Base-by-base conservation (phyloP, 192 early-diverging fungal species). In the Jimgerdemannia flammicorona region DNA sequence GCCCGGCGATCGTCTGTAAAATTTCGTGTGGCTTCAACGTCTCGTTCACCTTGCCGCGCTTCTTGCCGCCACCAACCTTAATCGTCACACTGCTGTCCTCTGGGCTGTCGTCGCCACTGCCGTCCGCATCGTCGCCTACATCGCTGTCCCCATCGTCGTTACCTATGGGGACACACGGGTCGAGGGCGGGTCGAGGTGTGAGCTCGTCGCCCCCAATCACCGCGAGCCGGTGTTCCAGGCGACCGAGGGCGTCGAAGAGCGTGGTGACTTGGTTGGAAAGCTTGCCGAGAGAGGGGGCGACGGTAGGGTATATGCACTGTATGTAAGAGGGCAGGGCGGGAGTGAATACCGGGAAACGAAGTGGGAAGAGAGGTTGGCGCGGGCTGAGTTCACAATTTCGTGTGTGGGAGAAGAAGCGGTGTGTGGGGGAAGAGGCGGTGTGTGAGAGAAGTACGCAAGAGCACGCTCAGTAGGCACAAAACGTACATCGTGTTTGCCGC, bases 401-500 rank as follows among this genome's bases (percentile, higher is more conserved):
- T 29, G 29, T 29, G 29, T 29, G 29, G 29, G 29, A 1, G 29
- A 29, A 29, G 29, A n/a, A 29, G 29, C 29, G 1, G 29, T 29
- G 29, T 29, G 29, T n/a, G n/a, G n/a, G n/a, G n/a, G n/a, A n/a
- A n/a, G n/a, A n/a, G n/a, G n/a, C n/a, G 40, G 19, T 40, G 67
- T 40, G n/a, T n/a, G 67, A 9, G 29, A 9, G 67, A 9, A 68
- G 40, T 9, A 40, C 67, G 67, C 40, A 9, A 19, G 67, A 20
- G 19, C 8, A 10, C 7, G 29, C 6, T 8, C 7, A 9, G 19
- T 41, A 68, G 40, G 29, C 0, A 68, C 18, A 68, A 59, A 10
- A 59, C 67, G 9, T 18, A 68, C 67, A 9, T 68, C 67, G 29
- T 68, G 67, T 68, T 68, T 68, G 6, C 67, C 40, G 19, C 67